phyloP scores from a whole-genome alignment of 2,329 filamentous ascomycete species.

The Monilinia fructicola region DNA sequence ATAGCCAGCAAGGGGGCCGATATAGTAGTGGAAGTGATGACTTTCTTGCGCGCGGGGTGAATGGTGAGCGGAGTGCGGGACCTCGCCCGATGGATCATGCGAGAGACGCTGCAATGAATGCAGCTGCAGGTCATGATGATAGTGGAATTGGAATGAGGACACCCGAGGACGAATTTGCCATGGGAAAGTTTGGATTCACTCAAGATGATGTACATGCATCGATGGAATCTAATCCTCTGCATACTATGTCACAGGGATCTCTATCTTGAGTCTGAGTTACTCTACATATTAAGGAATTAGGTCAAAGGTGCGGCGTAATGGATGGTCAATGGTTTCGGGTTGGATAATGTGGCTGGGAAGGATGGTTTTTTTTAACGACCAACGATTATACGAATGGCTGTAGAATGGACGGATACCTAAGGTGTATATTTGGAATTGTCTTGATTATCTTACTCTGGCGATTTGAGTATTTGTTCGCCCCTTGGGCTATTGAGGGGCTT shows the following conservation, averaged over 20 bases:
- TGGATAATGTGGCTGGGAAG: slow-evolving; percentile 22
- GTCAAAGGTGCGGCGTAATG: slow-evolving; percentile 18
- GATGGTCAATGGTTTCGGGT: slow-evolving; percentile 18
- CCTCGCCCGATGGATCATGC: slow-evolving; percentile 42
- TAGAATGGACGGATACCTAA: slow-evolving; percentile 23
- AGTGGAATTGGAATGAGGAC: slow-evolving; percentile 73
- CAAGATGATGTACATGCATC: slow-evolving; percentile 32
- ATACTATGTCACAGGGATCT: slow-evolving; percentile 19
- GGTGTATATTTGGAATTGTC: slow-evolving; percentile 25
- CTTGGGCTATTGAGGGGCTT: slow-evolving; percentile 7
- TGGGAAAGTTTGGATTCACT: slow-evolving; percentile 56
- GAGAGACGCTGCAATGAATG: slow-evolving; percentile 48
- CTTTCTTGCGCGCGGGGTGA: slow-evolving; percentile 33
- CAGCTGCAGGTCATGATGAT: slow-evolving; percentile 61
- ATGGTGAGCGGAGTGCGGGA: slow-evolving; percentile 30
- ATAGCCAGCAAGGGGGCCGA: slow-evolving; percentile 35
- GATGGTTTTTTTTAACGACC: slow-evolving; percentile 24
- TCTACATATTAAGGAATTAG: neutral
- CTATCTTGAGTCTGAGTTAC: slow-evolving; percentile 12
- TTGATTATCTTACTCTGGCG: slow-evolving; percentile 21
- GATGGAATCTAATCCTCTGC: slow-evolving; percentile 30
- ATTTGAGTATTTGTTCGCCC: slow-evolving; percentile 6
- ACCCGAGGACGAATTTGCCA: slow-evolving; percentile 62
- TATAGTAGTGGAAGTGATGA: slow-evolving; percentile 41
- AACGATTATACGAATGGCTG: slow-evolving; percentile 24